phyloP scores from a whole-genome alignment of 1,284 basidiomycete genomes.

The Fistulina hepatica region DNA sequence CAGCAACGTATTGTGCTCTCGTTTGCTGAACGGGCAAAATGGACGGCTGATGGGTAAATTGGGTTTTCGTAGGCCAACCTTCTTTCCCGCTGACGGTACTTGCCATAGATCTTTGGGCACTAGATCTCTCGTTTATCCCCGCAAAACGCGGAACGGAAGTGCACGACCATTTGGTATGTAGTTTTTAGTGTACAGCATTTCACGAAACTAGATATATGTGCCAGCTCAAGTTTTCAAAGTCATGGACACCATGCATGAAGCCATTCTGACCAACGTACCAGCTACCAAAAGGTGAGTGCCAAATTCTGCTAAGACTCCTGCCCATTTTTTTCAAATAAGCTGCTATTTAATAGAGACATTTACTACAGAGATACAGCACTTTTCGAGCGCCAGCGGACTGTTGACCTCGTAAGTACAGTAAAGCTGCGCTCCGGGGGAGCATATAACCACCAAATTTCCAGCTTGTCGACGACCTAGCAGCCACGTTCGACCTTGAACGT shows the following conservation, averaged over 20 bases:
- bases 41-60: conserved; percentile 5
- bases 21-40: conserved; percentile 9
- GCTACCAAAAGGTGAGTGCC: conserved; percentile 55
- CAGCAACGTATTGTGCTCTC: conserved; percentile 8
- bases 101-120: neutral
- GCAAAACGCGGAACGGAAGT: conserved; percentile 34
- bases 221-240: conserved; percentile 57
- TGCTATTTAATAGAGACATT: conserved; percentile 49
- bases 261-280: conserved; percentile 40
- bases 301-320: conserved; percentile 1
- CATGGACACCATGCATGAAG: conserved; percentile 54
- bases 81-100: neutral
- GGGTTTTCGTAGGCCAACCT: conserved; percentile 2
- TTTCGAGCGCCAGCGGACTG: conserved; percentile 63
- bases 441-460: conserved; percentile 22
- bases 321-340: neutral
- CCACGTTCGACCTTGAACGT: conserved; percentile 63
- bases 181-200: neutral
- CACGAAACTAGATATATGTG: conserved; percentile 8
- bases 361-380: conserved; percentile 76
- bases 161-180: conserved; percentile 40
- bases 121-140: conserved; percentile 22
- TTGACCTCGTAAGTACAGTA: conserved; percentile 50
- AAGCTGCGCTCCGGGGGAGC: conserved; percentile 4
- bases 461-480: conserved; percentile 83